Evolutionary conservation across 2,329 filamentous ascomycete genomes (phyloP).

Genomic region (Diplodia corticola): DNA sequence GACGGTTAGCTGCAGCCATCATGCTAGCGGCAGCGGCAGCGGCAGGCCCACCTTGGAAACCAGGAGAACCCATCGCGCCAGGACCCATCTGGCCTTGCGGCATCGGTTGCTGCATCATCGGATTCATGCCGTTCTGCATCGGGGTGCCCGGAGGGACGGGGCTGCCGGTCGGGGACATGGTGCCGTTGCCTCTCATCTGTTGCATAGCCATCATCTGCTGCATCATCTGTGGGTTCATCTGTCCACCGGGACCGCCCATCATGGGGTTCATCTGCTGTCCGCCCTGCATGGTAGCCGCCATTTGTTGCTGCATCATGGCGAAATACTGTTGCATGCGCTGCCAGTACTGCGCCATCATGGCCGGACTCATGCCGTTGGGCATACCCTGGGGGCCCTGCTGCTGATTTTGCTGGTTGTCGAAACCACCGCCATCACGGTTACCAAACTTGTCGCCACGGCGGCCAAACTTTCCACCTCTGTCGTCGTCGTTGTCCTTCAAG

Average conservation of each 20-base stretch:
- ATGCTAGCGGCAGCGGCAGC: neutral
- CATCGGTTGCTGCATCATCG: constrained; percentile 74
- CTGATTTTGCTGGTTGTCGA: constrained; percentile 50
- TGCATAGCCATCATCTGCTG: constrained; percentile 44
- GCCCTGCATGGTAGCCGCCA: constrained; percentile 55
- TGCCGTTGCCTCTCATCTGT: constrained; percentile 29
- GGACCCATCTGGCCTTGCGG: constrained; percentile 48
- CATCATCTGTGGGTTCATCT: constrained; percentile 62
- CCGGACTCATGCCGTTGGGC: constrained; percentile 75
- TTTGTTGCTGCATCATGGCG: constrained; percentile 89
- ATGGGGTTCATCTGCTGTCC: constrained; percentile 43
- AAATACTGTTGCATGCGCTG: constrained; percentile 98
- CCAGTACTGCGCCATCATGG: constrained; percentile 98
- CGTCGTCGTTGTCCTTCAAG: constrained; percentile 84
- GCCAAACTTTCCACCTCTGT: constrained; percentile 47
- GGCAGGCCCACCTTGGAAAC: constrained; percentile 15
- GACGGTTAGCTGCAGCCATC: constrained; percentile 38
- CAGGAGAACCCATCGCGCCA: constrained; percentile 43
- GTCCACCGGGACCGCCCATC: constrained; percentile 55
- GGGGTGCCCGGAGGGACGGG: constrained; percentile 33
- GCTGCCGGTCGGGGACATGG: constrained; percentile 31
- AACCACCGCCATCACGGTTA: constrained; percentile 38
- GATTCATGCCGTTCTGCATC: constrained; percentile 54
- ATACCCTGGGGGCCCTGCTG: constrained; percentile 41
- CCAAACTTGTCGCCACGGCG: constrained; percentile 39